phyloP scores from a whole-genome alignment of 2,329 filamentous ascomycete genomes.

The Alternaria postmessia region DNA sequence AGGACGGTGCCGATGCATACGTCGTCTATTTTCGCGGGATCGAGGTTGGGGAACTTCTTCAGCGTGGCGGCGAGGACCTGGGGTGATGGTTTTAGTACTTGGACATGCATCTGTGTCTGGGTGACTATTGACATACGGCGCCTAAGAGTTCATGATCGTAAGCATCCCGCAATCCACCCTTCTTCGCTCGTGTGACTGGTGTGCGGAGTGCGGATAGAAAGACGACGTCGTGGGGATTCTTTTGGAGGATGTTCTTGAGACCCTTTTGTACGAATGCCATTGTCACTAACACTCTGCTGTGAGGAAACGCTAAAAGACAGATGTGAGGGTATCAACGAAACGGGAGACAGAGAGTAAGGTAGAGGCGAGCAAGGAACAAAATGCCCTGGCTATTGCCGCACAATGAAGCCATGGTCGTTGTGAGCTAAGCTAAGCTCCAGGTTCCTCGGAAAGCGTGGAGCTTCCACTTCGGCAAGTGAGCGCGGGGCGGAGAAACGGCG shows the following conservation, averaged over 20 bases:
- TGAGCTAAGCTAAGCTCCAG: conserved; percentile 32
- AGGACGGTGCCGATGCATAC: conserved; percentile 88
- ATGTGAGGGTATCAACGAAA: conserved; percentile 10
- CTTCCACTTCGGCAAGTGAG: conserved; percentile 47
- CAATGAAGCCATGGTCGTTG: conserved; percentile 32
- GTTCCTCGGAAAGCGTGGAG: conserved; percentile 28
- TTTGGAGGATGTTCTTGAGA: conserved; percentile 77
- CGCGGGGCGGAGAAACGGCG: conserved; percentile 35
- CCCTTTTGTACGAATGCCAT: conserved; percentile 66
- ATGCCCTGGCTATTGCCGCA: conserved; percentile 16
- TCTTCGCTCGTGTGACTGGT: conserved; percentile 82
- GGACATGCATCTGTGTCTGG: conserved; percentile 51
- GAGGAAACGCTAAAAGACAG: conserved; percentile 20
- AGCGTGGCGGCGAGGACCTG: conserved; percentile 72
- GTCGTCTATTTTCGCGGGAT: conserved; percentile 76
- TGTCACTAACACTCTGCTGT: not conserved
- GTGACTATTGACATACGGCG: conserved; percentile 52
- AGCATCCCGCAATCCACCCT: conserved; percentile 83
- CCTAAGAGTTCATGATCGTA: conserved; percentile 90
- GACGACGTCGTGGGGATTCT: conserved; percentile 81
- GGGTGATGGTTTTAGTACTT: not conserved
- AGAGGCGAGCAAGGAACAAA: conserved; percentile 12
- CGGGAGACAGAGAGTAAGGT: not conserved
- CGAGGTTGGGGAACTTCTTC: conserved; percentile 74
- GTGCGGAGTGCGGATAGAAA: conserved; percentile 92